Evolutionary conservation across 768 basidiomycete genomes (phyloP).

Genomic region (Cystofilobasidium ferigula): DNA sequence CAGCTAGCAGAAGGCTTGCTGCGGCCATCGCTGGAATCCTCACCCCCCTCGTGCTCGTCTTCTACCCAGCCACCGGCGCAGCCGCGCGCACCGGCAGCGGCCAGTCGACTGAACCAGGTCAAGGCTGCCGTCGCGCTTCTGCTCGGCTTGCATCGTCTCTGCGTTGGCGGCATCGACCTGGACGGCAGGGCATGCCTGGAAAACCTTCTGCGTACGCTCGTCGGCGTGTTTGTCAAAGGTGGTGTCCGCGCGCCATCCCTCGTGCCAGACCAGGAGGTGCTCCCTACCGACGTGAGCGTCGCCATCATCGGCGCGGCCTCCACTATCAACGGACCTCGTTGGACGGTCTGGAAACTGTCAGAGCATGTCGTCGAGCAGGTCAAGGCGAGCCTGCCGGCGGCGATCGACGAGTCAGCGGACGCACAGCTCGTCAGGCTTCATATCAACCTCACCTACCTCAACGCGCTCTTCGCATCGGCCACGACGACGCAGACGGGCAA

Average conservation of each 20-base stretch:
- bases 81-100: background rate
- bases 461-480: constrained; percentile 11
- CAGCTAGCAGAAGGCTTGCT: too few relatives aligned
- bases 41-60: too few relatives aligned
- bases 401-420: too few relatives aligned
- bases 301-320: background rate
- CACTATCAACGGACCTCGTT: background rate
- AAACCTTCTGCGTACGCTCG: background rate
- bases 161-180: too few relatives aligned
- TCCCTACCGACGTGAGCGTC: background rate
- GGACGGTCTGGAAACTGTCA: constrained; percentile 4
- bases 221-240: constrained; percentile 12
- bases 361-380: background rate
- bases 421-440: background rate
- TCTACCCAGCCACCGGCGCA: background rate
- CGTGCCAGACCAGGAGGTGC: background rate
- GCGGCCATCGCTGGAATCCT: too few relatives aligned
- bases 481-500: background rate
- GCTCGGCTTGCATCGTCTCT: background rate
- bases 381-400: background rate
- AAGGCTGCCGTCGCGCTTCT: constrained; percentile 7
- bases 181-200: constrained; percentile 2
- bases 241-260: background rate
- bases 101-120: background rate
- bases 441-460: constrained; percentile 15